phyloP scores from a whole-genome alignment of 2,329 filamentous ascomycete genomes.

The Rutstroemia sp. region DNA sequence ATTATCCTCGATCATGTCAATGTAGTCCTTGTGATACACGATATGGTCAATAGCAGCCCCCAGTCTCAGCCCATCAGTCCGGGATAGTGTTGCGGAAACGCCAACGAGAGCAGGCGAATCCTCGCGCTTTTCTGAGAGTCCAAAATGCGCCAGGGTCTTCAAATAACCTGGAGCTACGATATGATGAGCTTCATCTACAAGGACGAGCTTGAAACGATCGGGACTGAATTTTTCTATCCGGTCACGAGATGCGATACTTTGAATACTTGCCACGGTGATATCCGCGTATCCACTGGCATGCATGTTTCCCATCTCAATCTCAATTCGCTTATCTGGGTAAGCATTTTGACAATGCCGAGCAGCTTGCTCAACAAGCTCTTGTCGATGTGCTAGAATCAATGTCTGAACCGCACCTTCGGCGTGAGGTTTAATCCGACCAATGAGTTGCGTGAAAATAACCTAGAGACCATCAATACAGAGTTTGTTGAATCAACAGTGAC shows the following conservation, averaged over 20 bases:
- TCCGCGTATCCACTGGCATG: constrained; percentile 76
- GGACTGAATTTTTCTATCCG: constrained; percentile 81
- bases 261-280: constrained; percentile 87
- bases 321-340: constrained; percentile 74
- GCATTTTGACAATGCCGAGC: constrained; percentile 72
- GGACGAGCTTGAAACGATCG: constrained; percentile 71
- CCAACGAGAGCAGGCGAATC: constrained; percentile 67
- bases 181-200: constrained; percentile 96
- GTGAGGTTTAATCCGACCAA: constrained; percentile 61
- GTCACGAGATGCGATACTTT: constrained; percentile 70
- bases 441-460: constrained; percentile 95
- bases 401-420: constrained; percentile 61
- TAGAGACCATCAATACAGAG: constrained; percentile 28
- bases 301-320: constrained; percentile 82
- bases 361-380: constrained; percentile 91
- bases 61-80: constrained; percentile 77
- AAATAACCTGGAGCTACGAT: constrained; percentile 83
- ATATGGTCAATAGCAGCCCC: constrained; percentile 89
- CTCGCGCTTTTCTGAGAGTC: constrained; percentile 46
- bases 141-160: constrained; percentile 69
- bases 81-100: constrained; percentile 73
- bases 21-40: constrained; percentile 84
- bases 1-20: constrained; percentile 78
- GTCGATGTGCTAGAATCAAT: constrained; percentile 83
- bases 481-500: neutral